phyloP scores from a whole-genome alignment of 257 asterid species.

The Ilex asprella region DNA sequence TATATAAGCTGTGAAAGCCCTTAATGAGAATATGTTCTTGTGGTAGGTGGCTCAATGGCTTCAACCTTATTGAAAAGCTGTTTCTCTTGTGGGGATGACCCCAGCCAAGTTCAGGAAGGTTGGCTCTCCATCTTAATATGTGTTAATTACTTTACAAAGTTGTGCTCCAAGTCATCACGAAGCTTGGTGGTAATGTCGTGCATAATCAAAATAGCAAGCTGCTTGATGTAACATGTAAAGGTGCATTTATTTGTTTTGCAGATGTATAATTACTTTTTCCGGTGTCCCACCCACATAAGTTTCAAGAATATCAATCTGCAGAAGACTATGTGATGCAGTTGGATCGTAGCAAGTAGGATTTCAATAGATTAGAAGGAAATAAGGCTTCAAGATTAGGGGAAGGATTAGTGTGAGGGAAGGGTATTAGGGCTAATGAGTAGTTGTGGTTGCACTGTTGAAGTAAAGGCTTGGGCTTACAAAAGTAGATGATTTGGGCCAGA shows the following conservation, averaged over 20 bases:
- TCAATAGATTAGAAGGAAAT: too few species aligned
- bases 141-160: slow-evolving; percentile 7
- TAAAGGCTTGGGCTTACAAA: too few species aligned
- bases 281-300: too few species aligned
- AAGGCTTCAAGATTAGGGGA: too few species aligned
- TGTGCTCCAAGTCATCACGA: not conserved
- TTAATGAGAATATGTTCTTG: slow-evolving; percentile 12
- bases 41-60: slow-evolving; percentile 58
- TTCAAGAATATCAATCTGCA: too few species aligned
- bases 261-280: not conserved
- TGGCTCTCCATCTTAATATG: slow-evolving; percentile 19
- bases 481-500: too few species aligned
- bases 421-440: too few species aligned
- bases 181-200: not conserved
- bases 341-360: too few species aligned
- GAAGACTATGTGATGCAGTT: too few species aligned
- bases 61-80: slow-evolving; percentile 59
- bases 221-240: not conserved
- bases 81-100: slow-evolving; percentile 89
- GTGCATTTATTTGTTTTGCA: not conserved
- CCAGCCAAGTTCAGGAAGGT: slow-evolving; percentile 80
- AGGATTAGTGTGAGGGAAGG: too few species aligned
- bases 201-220: not conserved
- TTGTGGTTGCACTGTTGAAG: too few species aligned
- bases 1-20: slow-evolving; percentile 7